Evolutionary conservation across 805 yeast genomes (phyloP).

Genomic region (Nakazawaea wyomingensis): DNA sequence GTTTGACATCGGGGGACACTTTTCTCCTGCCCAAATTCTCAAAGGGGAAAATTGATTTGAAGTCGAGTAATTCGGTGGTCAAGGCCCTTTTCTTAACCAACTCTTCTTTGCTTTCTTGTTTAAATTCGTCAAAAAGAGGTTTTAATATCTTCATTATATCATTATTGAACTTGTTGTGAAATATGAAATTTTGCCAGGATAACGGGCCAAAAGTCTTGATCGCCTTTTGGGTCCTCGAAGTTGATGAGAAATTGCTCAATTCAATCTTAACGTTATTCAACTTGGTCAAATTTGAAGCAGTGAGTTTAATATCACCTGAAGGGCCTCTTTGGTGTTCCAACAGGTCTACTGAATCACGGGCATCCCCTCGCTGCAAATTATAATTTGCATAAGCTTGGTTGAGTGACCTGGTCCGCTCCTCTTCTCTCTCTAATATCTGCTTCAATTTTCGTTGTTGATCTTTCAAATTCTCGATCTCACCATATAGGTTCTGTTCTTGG

Average conservation of each 20-base stretch:
- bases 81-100: not conserved
- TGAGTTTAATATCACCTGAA: too few species aligned
- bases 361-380: too few species aligned
- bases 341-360: not conserved
- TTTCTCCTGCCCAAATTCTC: slow-evolving; percentile 3
- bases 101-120: not conserved
- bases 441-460: slow-evolving; percentile 3
- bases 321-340: not conserved
- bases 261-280: slow-evolving; percentile 4
- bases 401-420: not conserved
- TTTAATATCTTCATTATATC: not conserved
- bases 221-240: not conserved
- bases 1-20: not conserved
- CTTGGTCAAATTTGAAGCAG: not conserved
- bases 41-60: slow-evolving; percentile 1
- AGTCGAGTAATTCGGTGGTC: slow-evolving; percentile 1
- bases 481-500: slow-evolving; percentile 9
- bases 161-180: not conserved
- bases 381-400: not conserved
- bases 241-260: slow-evolving; percentile 1
- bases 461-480: slow-evolving; percentile 9
- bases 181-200: slow-evolving; percentile 10
- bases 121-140: not conserved
- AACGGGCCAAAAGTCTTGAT: slow-evolving; percentile 8
- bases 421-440: slow-evolving; percentile 4